These are phyloP conservation scores for Sporothrix schenckii DNA, from an alignment of 2,329 filamentous ascomycete genomes.

Conservation along the genomic window DNA sequence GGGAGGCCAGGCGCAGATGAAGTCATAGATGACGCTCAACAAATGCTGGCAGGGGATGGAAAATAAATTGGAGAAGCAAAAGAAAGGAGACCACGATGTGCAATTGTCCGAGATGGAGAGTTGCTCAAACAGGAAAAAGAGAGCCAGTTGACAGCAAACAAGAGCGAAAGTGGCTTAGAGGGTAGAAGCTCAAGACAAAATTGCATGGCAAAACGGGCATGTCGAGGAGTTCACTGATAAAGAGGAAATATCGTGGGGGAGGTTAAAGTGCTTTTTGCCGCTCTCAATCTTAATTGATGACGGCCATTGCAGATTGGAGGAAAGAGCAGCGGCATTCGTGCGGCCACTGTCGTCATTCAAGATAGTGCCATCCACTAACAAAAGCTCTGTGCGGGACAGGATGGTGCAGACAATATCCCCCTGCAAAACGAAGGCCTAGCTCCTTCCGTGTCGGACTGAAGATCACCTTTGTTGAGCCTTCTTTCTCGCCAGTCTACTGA, in stretches of 20 bases:
- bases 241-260: constrained; percentile 5
- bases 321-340: background rate
- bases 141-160: no score
- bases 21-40: background rate
- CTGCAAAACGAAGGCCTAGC: background rate
- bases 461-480: constrained; percentile 12
- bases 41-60: background rate
- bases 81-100: background rate
- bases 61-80: constrained; percentile 17
- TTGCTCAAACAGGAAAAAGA: constrained; percentile 4
- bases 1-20: background rate
- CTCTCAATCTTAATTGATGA: constrained; percentile 28
- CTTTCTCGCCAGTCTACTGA: background rate
- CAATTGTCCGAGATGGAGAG: constrained; percentile 23
- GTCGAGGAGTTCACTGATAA: background rate
- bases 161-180: no score
- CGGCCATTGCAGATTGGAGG: background rate
- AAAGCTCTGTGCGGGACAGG: constrained; percentile 23
- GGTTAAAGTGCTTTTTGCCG: constrained; percentile 28
- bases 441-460: constrained; percentile 8
- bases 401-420: constrained; percentile 12
- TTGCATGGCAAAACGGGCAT: background rate
- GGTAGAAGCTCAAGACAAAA: background rate
- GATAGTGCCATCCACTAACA: constrained; percentile 4
- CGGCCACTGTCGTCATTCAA: constrained; percentile 10